Evolutionary conservation across 1,284 basidiomycete species (phyloP).

Genomic region (Butyriboletus regius): DNA sequence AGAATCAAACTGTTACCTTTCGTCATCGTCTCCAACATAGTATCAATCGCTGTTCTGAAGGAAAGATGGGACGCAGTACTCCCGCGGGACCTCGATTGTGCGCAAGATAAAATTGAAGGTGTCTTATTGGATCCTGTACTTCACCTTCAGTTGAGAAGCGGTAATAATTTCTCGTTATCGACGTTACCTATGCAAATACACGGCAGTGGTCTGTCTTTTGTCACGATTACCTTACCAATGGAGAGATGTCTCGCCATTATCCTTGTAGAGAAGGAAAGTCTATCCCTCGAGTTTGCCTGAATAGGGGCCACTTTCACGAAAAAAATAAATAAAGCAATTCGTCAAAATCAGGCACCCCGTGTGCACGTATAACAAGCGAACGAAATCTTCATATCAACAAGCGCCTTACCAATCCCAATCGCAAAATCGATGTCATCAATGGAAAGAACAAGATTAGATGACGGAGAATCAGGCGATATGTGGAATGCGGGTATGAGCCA

Average conservation of each 20-base stretch:
- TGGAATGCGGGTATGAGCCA: conserved; percentile 82
- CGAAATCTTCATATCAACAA: conserved; percentile 58
- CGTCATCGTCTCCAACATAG: neutral
- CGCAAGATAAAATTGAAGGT: too few relatives aligned
- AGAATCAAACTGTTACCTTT: neutral
- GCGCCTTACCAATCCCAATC: conserved; percentile 57
- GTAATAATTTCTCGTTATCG: neutral
- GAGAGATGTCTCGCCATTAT: neutral
- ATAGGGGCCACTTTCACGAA: neutral
- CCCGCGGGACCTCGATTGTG: neutral
- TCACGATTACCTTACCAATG: neutral
- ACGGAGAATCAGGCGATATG: conserved; percentile 36
- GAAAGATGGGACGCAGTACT: neutral
- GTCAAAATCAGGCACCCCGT: neutral
- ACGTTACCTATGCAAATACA: neutral
- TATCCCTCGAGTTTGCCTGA: neutral
- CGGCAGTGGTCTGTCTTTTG: neutral
- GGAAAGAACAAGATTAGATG: conserved; percentile 36
- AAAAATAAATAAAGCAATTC: neutral
- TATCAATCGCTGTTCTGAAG: neutral
- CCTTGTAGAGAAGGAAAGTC: neutral
- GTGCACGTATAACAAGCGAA: conserved; percentile 36
- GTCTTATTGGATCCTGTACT: too few relatives aligned
- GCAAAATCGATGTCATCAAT: conserved; percentile 69
- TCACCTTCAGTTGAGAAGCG: too few relatives aligned